phyloP scores from a whole-genome alignment of 2,329 filamentous ascomycete species.

The Fusarium nurragi region DNA sequence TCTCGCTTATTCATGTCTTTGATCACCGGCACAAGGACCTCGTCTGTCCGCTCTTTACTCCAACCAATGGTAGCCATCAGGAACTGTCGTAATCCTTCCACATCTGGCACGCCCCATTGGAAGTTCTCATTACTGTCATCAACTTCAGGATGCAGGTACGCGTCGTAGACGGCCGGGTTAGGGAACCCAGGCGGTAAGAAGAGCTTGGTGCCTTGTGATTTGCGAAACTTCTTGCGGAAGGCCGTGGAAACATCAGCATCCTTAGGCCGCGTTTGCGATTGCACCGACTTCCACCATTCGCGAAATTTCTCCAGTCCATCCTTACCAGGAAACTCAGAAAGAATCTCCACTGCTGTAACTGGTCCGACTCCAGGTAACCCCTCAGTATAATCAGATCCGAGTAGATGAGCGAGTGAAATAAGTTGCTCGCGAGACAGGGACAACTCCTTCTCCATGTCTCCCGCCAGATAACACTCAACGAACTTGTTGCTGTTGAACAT shows the following conservation, averaged over 20 bases:
- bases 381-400: slow-evolving; percentile 95
- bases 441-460: slow-evolving; percentile 88
- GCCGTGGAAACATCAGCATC: slow-evolving; percentile 66
- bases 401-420: slow-evolving; percentile 87
- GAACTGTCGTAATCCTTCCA: slow-evolving; percentile 84
- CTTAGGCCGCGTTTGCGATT: slow-evolving; percentile 71
- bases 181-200: slow-evolving; percentile 87
- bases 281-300: slow-evolving; percentile 87
- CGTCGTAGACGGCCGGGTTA: slow-evolving; percentile 77
- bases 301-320: slow-evolving; percentile 76
- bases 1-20: slow-evolving; percentile 92
- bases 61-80: slow-evolving; percentile 94
- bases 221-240: slow-evolving; percentile 89
- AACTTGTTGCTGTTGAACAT: slow-evolving; percentile 99
- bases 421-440: slow-evolving; percentile 86
- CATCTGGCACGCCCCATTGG: slow-evolving; percentile 94
- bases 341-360: slow-evolving; percentile 91
- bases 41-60: slow-evolving; percentile 90
- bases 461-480: slow-evolving; percentile 91
- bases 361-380: slow-evolving; percentile 91
- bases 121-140: slow-evolving; percentile 81
- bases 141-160: slow-evolving; percentile 88
- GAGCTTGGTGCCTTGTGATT: slow-evolving; percentile 80
- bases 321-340: slow-evolving; percentile 81
- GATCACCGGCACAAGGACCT: slow-evolving; percentile 94